Percentiles rank a stretch among this genome's conserved stretches.
These are phyloP conservation scores for Areca catechu DNA, from an alignment of 176 grass and related monocot species.

Conservation along the genomic window DNA sequence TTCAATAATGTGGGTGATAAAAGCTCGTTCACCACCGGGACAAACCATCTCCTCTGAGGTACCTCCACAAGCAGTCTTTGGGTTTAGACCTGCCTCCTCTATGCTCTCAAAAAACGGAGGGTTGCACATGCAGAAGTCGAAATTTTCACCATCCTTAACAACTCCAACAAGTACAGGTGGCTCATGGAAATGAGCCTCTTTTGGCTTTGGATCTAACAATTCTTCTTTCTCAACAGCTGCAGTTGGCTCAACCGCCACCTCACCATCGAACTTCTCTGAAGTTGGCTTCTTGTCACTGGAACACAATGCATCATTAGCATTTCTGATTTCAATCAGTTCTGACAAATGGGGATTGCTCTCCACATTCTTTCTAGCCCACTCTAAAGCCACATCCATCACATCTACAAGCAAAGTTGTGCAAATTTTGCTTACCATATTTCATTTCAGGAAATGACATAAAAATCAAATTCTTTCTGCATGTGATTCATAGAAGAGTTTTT, in stretches of 20 bases:
- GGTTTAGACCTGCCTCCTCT: conserved; percentile 76
- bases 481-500: too few species aligned
- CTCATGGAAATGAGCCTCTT: not conserved
- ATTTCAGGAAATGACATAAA: not conserved
- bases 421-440: conserved; percentile 3
- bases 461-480: not conserved
- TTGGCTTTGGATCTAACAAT: not conserved
- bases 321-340: conserved; percentile 71
- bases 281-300: conserved; percentile 12
- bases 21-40: conserved; percentile 61
- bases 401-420: conserved; percentile 38
- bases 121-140: conserved; percentile 98
- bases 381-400: conserved; percentile 68
- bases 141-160: conserved; percentile 68
- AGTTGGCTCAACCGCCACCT: not conserved
- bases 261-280: conserved; percentile 4
- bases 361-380: conserved; percentile 88
- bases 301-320: conserved; percentile 25
- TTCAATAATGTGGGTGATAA: conserved; percentile 60
- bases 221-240: conserved; percentile 10
- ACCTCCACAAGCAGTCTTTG: conserved; percentile 67
- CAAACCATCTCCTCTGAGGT: conserved; percentile 73
- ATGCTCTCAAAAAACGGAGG: conserved; percentile 94
- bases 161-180: conserved; percentile 49
- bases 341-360: conserved; percentile 65